These are phyloP conservation scores for Amanita molliuscula DNA, from an alignment of 768 basidiomycete species.

Conservation along the genomic window DNA sequence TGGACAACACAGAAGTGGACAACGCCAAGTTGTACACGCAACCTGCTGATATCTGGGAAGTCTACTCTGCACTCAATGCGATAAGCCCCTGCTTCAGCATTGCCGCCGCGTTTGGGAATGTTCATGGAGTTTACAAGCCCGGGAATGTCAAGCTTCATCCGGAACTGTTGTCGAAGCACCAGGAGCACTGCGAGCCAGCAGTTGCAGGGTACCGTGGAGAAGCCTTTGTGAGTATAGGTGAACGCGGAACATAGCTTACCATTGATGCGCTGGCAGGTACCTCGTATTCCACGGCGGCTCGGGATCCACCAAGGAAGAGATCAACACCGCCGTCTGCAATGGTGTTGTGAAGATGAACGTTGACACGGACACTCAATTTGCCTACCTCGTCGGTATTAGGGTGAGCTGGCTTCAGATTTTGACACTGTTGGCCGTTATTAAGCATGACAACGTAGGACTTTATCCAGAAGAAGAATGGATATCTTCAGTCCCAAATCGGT, in stretches of 20 bases:
- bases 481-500: conserved; percentile 85
- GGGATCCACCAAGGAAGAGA: conserved; percentile 94
- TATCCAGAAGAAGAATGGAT: conserved; percentile 74
- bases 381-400: conserved; percentile 81
- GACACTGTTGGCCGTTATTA: neutral
- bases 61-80: conserved; percentile 71
- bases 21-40: conserved; percentile 94
- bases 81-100: conserved; percentile 94
- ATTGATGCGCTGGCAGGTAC: conserved; percentile 41
- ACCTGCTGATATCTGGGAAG: conserved; percentile 91
- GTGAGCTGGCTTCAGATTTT: conserved; percentile 23
- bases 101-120: conserved; percentile 97
- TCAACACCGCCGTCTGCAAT: conserved; percentile 78
- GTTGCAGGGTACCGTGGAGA: conserved; percentile 47
- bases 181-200: conserved; percentile 62
- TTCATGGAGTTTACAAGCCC: conserved; percentile 98
- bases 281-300: conserved; percentile 99
- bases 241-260: neutral
- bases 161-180: conserved; percentile 87
- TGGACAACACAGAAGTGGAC: conserved; percentile 95
- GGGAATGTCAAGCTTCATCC: conserved; percentile 95
- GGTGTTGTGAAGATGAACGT: conserved; percentile 99
- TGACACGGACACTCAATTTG: conserved; percentile 90
- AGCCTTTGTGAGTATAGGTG: conserved; percentile 66
- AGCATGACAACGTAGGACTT: conserved; percentile 51